These are phyloP conservation scores for Orychophragmus violaceus DNA, from an alignment of 345 rosid genomes.

Conservation along the genomic window DNA sequence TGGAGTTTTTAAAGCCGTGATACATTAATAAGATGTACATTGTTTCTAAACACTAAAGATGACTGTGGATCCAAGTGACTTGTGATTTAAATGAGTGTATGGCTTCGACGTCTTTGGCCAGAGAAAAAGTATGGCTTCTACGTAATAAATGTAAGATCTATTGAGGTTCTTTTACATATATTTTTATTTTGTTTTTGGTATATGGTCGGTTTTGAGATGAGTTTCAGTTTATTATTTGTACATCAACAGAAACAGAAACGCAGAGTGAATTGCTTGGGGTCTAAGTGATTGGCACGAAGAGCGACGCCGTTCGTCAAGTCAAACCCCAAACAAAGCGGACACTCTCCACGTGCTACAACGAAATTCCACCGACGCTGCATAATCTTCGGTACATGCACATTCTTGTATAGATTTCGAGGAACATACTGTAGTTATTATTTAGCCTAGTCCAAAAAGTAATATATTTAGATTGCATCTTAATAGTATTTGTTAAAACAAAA, in stretches of 20 bases:
- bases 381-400: slow-evolving; percentile 21
- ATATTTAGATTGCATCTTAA: background rate
- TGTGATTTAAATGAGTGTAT: background rate
- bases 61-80: background rate
- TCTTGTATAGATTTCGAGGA: background rate
- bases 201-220: slow-evolving; percentile 22
- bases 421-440: background rate
- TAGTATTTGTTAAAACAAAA: background rate
- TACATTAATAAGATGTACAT: background rate
- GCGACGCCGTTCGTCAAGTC: slow-evolving; percentile 7
- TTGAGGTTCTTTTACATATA: background rate
- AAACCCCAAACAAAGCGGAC: background rate
- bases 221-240: too few species aligned
- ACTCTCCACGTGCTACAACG: slow-evolving; percentile 14
- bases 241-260: background rate
- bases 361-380: slow-evolving; percentile 3
- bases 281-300: slow-evolving; percentile 10
- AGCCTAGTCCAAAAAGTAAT: background rate
- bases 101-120: too few species aligned
- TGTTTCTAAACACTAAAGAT: background rate
- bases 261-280: slow-evolving; percentile 19
- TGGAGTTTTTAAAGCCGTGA: background rate
- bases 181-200: background rate
- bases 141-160: slow-evolving; percentile 13
- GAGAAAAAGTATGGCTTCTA: background rate